Percentiles rank a stretch among this genome's conserved stretches.
Conservation (phyloP, 2,329 filamentous ascomycete genomes). For the Stachybotrys echinatus region DNA sequence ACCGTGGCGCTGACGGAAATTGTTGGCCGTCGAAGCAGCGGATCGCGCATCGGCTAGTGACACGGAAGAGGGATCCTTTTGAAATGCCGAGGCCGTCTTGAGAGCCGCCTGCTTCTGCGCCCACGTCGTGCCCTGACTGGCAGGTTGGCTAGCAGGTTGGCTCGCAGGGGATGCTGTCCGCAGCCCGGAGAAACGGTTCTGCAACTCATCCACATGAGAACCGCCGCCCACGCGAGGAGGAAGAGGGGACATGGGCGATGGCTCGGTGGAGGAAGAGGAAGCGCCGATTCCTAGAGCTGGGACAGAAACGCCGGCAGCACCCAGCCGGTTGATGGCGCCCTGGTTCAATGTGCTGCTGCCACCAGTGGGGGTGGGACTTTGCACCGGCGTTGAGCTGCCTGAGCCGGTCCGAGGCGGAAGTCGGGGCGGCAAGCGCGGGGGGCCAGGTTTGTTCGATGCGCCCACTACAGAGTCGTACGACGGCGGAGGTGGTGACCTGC, state of each 20-base stretch:
- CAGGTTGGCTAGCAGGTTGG: conserved; percentile 9
- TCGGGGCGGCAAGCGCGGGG: conserved; percentile 66
- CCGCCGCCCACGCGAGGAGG: conserved; percentile 15
- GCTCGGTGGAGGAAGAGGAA: conserved; percentile 15
- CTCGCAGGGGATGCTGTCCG: conserved; percentile 26
- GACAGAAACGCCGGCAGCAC: conserved; percentile 71
- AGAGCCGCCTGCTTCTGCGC: conserved; percentile 61
- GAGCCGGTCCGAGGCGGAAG: conserved; percentile 45
- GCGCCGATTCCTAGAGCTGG: conserved; percentile 68
- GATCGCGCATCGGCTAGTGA: conserved; percentile 52
- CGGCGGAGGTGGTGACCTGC: conserved; percentile 21
- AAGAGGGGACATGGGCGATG: conserved; percentile 18
- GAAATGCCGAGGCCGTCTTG: conserved; percentile 53
- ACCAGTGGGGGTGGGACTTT: conserved; percentile 12
- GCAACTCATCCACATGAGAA: conserved; percentile 58
- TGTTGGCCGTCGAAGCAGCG: conserved; percentile 57
- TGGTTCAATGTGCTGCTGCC: conserved; percentile 36
- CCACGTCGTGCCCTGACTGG: conserved; percentile 51
- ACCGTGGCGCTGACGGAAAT: conserved; percentile 65
- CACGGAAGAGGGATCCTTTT: conserved; percentile 56
- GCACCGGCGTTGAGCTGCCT: conserved; percentile 21
- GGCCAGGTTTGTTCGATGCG: conserved; percentile 8
- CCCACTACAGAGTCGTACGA: conserved; percentile 21
- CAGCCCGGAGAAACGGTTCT: conserved; percentile 59
- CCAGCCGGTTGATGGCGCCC: conserved; percentile 60